Base-by-base conservation (phyloP, 306 rosid species). In the Trifolium repens region DNA sequence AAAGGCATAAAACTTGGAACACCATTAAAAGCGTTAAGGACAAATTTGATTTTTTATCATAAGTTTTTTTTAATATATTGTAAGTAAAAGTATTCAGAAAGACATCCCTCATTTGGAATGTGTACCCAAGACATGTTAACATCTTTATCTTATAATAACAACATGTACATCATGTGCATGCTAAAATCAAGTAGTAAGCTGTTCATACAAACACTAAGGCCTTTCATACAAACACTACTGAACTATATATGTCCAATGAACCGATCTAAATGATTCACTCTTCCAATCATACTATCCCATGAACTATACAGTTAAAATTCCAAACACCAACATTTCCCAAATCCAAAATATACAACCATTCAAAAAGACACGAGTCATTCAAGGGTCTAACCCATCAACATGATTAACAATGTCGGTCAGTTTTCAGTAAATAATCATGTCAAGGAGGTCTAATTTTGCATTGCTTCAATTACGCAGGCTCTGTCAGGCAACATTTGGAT, bases 381-480 rank as follows among this genome's bases (percentile, higher is more conserved):
- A 76, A 81, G 79, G 79, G 74, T 73, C 75, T 32, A 81, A 81
- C 61, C 80, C 84, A 80, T 67, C 80, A 82, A 83, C 73, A 73
- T 52, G 79, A 75, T 54, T 71, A 84, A 76, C 58, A 80, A 78
- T 59, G 80, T 77, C 78, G 78, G 58, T 85, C 85, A 80, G 53
- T 74, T 84, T 57, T 82, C 74, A 59, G 74, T 76, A 61, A 73
- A 80, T 80, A 71, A 75, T 78, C 86, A 73, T 58, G 84, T 85
- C 91, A 67, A 69, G 49, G 74, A 71, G 84, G 79, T 75, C 74
- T 69, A 63, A 80, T 74, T 78, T 79, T 35, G 84, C 81, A 80
- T 81, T 89, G 85, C 82, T 77, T 84, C 79, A 74, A 82, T 65
- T 67, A 76, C 75, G 90, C 83, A 83, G 61, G 85, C 86, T 80